A percentile compares a stretch with the other conserved stretches of the same genome.
phyloP scores from a whole-genome alignment of 805 yeast genomes.

The Yamadazyma kitorensis region DNA sequence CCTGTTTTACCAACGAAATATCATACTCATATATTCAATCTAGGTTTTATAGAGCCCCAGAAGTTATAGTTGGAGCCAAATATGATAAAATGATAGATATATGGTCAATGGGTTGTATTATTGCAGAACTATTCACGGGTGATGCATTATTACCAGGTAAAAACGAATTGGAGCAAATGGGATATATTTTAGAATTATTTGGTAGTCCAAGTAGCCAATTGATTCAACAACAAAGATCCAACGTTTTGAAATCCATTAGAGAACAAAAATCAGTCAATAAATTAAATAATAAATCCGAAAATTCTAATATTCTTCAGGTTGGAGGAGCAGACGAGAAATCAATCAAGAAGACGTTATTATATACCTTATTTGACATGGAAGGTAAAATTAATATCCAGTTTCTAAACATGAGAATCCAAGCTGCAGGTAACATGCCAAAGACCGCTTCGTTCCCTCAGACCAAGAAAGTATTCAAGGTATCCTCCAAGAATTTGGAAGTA shows the following conservation, averaged over 20 bases:
- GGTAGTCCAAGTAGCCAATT: constrained; percentile 46
- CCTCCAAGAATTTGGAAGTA: constrained; percentile 30
- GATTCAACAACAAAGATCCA: constrained; percentile 38
- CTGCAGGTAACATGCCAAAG: constrained; percentile 6
- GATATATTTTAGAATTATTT: constrained; percentile 40
- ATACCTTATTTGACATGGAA: constrained; percentile 34
- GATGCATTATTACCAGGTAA: constrained; percentile 46
- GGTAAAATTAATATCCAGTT: constrained; percentile 37
- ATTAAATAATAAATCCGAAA: constrained; percentile 6
- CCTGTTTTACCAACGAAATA: constrained; percentile 45
- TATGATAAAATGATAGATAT: constrained; percentile 53
- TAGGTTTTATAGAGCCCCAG: constrained; percentile 78
- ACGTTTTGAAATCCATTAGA: constrained; percentile 23
- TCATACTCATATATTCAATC: constrained; percentile 56
- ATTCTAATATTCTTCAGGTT: background rate
- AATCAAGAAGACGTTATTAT: constrained; percentile 32
- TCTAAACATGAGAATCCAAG: constrained; percentile 21
- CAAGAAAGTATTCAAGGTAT: constrained; percentile 24
- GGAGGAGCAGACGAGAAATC: constrained; percentile 28
- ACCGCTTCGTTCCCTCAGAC: constrained; percentile 2
- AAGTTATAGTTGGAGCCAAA: constrained; percentile 64
- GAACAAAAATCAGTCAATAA: constrained; percentile 10
- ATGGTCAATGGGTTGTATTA: constrained; percentile 47
- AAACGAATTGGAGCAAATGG: constrained; percentile 48
- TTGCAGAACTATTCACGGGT: constrained; percentile 37